Percentiles rank a stretch among this genome's conserved stretches.
phyloP scores from a whole-genome alignment of 2,329 filamentous ascomycete species.

The Aspergillus sp. region DNA sequence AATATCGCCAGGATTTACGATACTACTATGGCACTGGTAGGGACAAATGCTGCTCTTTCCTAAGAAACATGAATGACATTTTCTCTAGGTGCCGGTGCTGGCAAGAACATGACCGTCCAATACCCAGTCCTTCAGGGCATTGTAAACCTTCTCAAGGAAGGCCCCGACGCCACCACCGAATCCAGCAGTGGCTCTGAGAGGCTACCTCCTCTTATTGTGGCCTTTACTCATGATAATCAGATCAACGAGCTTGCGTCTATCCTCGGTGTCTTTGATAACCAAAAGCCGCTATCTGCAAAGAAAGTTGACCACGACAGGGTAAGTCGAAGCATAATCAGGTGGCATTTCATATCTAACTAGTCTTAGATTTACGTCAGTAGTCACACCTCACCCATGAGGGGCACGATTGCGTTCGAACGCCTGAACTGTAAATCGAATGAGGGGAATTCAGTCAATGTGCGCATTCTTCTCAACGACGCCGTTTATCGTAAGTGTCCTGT shows the following conservation, averaged over 20 bases:
- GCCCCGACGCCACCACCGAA: conserved; percentile 42
- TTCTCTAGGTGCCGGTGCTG: conserved; percentile 29
- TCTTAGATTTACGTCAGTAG: conserved; percentile 16
- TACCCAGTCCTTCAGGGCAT: conserved; percentile 59
- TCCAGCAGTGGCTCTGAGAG: conserved; percentile 47
- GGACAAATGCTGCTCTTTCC: conserved; percentile 41
- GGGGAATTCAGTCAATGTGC: conserved; percentile 41
- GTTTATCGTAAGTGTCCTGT: conserved; percentile 49
- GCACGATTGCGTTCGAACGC: conserved; percentile 64
- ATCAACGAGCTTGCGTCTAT: conserved; percentile 61
- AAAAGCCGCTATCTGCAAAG: conserved; percentile 50
- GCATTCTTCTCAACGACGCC: conserved; percentile 62
- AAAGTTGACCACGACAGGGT: conserved; percentile 43
- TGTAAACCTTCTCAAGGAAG: conserved; percentile 53
- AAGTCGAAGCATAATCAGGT: conserved; percentile 54
- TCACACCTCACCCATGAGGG: conserved; percentile 60
- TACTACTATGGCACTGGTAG: conserved; percentile 65
- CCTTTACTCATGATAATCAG: conserved; percentile 67
- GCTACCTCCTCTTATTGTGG: conserved; percentile 59
- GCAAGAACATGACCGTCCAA: conserved; percentile 39
- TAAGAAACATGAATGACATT: background rate
- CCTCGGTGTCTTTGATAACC: conserved; percentile 61
- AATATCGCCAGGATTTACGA: conserved; percentile 67
- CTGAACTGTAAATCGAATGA: conserved; percentile 50
- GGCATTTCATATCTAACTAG: conserved; percentile 18